Evolutionary conservation across 805 yeast genomes (phyloP).

Genomic region (Suhomyces vadensis): DNA sequence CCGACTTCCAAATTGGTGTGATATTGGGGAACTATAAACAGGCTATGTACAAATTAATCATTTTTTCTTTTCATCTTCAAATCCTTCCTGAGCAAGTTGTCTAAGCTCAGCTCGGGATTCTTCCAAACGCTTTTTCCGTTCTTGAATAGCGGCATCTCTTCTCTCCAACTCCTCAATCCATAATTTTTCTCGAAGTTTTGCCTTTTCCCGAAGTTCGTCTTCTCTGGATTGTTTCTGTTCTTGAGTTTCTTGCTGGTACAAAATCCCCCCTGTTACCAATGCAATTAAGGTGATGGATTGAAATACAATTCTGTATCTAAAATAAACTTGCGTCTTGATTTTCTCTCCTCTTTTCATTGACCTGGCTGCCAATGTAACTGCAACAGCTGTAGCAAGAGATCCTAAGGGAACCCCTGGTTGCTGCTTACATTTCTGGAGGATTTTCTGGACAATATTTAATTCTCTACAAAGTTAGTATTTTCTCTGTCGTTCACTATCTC

Average conservation of each 20-base stretch:
- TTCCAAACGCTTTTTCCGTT: constrained; percentile 68
- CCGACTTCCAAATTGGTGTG: no score
- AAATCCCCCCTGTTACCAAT: constrained; percentile 73
- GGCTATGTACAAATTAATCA: neutral
- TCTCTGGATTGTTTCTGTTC: constrained; percentile 54
- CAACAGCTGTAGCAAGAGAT: constrained; percentile 72
- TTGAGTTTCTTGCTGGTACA: constrained; percentile 55
- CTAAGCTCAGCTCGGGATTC: constrained; percentile 48
- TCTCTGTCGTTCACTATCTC: neutral
- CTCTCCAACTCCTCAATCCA: constrained; percentile 93
- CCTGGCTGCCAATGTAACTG: constrained; percentile 75
- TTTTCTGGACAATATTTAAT: constrained; percentile 52
- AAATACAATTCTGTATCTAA: constrained; percentile 84
- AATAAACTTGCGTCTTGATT: constrained; percentile 78
- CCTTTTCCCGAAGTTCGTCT: constrained; percentile 70
- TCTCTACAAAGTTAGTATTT: constrained; percentile 20
- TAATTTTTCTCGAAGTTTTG: constrained; percentile 76
- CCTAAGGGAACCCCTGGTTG: constrained; percentile 92
- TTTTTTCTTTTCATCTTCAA: constrained; percentile 22
- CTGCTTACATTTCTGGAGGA: constrained; percentile 65
- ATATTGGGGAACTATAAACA: neutral
- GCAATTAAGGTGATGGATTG: constrained; percentile 86
- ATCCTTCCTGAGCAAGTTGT: constrained; percentile 37
- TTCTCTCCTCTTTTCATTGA: constrained; percentile 74
- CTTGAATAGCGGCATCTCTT: constrained; percentile 72